These are phyloP conservation scores for Rhododendron kiyosumense DNA, from an alignment of 148 eudicot genomes.

Conservation along the genomic window DNA sequence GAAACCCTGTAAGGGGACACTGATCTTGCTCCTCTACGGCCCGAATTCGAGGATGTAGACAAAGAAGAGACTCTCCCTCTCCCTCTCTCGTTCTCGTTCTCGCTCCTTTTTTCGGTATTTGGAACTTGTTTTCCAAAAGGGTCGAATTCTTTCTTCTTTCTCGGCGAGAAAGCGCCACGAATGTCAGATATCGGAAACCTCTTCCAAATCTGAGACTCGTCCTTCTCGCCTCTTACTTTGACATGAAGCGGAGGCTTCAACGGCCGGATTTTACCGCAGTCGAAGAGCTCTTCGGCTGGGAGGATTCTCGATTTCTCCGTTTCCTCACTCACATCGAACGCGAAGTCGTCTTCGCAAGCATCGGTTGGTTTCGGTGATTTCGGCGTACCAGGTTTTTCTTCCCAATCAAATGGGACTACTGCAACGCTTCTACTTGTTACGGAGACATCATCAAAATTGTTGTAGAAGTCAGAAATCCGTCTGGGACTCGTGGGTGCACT, in stretches of 20 bases:
- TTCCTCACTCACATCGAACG: slow-evolving; percentile 26
- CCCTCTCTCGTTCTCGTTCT: slow-evolving; percentile 15
- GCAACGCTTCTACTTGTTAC: neutral
- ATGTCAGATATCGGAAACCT: neutral
- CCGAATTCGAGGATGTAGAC: slow-evolving; percentile 7
- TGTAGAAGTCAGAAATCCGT: slow-evolving; percentile 14
- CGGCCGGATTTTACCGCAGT: slow-evolving; percentile 42
- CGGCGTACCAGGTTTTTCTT: slow-evolving; percentile 6
- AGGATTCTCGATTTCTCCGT: slow-evolving; percentile 13
- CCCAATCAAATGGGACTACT: slow-evolving; percentile 2
- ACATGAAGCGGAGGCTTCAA: slow-evolving; percentile 16
- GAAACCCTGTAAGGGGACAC: slow-evolving; percentile 49
- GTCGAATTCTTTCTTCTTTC: neutral
- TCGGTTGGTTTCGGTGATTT: neutral
- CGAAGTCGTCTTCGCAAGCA: slow-evolving; percentile 14
- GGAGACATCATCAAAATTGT: neutral
- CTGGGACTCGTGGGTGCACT: slow-evolving; percentile 55
- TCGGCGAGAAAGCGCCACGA: neutral
- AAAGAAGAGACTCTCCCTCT: slow-evolving; percentile 18
- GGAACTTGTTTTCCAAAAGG: neutral
- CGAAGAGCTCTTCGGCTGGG: slow-evolving; percentile 44
- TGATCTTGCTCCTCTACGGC: slow-evolving; percentile 41
- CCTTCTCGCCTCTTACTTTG: neutral
- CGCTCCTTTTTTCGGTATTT: neutral
- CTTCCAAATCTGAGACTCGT: neutral